Evolutionary conservation across 257 asterid genomes (phyloP).

Genomic region (Lycium barbarum): DNA sequence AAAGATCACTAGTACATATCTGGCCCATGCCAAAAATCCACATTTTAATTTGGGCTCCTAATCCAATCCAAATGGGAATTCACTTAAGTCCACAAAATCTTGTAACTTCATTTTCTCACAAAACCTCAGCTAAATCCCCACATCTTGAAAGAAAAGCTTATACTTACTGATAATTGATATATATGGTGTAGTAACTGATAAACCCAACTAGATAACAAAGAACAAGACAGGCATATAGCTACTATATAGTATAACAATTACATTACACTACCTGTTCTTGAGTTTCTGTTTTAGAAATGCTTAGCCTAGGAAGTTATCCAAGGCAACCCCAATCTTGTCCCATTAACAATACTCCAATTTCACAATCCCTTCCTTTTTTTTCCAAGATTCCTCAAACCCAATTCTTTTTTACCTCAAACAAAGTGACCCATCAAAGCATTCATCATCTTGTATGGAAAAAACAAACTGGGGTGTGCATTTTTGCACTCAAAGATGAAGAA

Average conservation of each 20-base stretch:
- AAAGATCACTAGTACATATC: neutral
- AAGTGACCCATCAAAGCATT: slow-evolving; percentile 35
- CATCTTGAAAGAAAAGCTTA: neutral
- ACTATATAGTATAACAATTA: neutral
- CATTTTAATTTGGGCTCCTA: neutral
- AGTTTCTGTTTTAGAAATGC: slow-evolving; percentile 44
- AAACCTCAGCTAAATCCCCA: slow-evolving; percentile 3
- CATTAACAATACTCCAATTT: slow-evolving; percentile 37
- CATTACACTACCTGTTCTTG: neutral
- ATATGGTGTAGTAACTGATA: neutral
- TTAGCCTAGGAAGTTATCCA: slow-evolving; percentile 56
- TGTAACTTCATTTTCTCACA: neutral
- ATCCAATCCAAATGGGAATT: neutral
- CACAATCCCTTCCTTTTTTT: slow-evolving; percentile 40
- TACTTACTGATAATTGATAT: neutral
- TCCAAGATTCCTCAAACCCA: slow-evolving; percentile 44
- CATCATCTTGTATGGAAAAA: slow-evolving; percentile 30
- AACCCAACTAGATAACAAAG: neutral
- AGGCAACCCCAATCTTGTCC: slow-evolving; percentile 41
- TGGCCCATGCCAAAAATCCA: neutral
- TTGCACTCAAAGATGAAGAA: slow-evolving; percentile 46
- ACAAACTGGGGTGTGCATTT: slow-evolving; percentile 45
- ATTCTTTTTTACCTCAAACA: slow-evolving; percentile 36
- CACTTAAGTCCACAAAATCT: neutral
- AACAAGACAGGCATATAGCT: neutral